Conservation (phyloP, 2,329 filamentous ascomycete species). For the Paecilomyces formosus region DNA sequence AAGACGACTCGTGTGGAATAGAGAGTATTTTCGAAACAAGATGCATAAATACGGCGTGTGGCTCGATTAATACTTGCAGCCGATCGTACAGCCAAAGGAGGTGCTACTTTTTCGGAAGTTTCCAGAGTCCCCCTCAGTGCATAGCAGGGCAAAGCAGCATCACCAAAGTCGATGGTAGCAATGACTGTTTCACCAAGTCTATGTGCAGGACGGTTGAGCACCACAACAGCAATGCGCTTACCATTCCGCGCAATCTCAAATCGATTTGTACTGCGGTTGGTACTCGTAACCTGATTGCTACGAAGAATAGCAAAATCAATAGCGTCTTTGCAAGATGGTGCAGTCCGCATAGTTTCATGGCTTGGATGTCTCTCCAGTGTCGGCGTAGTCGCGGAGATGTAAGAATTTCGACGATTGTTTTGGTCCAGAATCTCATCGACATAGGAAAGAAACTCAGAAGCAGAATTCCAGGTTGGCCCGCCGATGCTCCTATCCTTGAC, state of each 20-base stretch:
- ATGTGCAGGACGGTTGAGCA: slow-evolving; percentile 81
- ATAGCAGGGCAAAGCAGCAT: slow-evolving; percentile 73
- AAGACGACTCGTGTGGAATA: slow-evolving; percentile 76
- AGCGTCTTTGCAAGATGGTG: slow-evolving; percentile 65
- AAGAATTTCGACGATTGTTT: slow-evolving; percentile 44
- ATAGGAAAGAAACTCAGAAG: slow-evolving; percentile 66
- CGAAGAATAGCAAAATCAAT: slow-evolving; percentile 87
- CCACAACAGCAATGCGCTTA: slow-evolving; percentile 83
- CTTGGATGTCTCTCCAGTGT: slow-evolving; percentile 49
- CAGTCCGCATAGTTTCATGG: slow-evolving; percentile 45
- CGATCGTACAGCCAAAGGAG: slow-evolving; percentile 72
- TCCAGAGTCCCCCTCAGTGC: slow-evolving; percentile 79
- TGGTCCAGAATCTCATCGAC: slow-evolving; percentile 66
- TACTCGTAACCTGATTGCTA: slow-evolving; percentile 60
- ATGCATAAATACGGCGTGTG: slow-evolving; percentile 73
- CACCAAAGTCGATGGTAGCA: slow-evolving; percentile 74
- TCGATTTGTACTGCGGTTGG: slow-evolving; percentile 77
- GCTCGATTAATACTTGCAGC: slow-evolving; percentile 79
- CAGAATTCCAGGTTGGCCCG: slow-evolving; percentile 37
- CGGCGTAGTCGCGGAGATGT: slow-evolving; percentile 62
- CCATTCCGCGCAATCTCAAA: slow-evolving; percentile 94
- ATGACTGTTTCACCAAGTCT: slow-evolving; percentile 81
- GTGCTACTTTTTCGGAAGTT: slow-evolving; percentile 75
- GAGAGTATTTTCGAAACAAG: slow-evolving; percentile 72
- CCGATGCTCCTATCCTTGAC: slow-evolving; percentile 33